Percentiles rank a stretch among this genome's conserved stretches.
phyloP scores from a whole-genome alignment of 2,329 filamentous ascomycete species.

The Leptographium wingfieldii region DNA sequence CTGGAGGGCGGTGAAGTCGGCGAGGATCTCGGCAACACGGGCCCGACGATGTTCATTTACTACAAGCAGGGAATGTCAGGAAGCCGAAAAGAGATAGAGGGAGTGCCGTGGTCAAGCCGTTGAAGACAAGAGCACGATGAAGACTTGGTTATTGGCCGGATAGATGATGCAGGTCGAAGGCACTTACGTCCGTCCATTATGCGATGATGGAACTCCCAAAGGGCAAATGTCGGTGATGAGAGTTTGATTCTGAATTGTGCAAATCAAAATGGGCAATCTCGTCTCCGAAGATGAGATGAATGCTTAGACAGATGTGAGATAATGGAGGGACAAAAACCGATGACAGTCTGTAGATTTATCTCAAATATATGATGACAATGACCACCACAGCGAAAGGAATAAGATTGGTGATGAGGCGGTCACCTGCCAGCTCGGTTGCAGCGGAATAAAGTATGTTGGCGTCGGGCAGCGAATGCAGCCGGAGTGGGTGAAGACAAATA shows the following conservation, averaged over 20 bases:
- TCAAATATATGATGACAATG: no score
- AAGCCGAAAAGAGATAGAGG: background rate
- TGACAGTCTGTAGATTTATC: background rate
- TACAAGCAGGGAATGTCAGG: slow-evolving; percentile 16
- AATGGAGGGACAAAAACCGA: background rate
- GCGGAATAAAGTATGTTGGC: background rate
- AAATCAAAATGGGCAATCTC: no score
- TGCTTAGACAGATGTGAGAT: background rate
- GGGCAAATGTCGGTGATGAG: background rate
- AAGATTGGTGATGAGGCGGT: no score
- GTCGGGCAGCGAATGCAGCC: background rate
- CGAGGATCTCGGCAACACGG: slow-evolving; percentile 49
- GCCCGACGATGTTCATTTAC: slow-evolving; percentile 47
- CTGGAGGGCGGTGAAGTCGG: slow-evolving; percentile 49
- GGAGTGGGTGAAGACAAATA: background rate
- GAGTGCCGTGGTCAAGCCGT: no score
- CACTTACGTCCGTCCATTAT: background rate
- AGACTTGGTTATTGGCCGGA: background rate
- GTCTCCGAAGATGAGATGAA: no score
- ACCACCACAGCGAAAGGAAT: no score
- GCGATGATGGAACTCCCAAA: background rate
- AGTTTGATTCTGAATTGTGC: no score
- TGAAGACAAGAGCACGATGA: background rate
- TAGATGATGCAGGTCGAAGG: background rate
- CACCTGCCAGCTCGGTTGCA: no score